Evolutionary conservation across 352 stramenopile genomes (phyloP).

Genomic region (Pythium biforme): DNA sequence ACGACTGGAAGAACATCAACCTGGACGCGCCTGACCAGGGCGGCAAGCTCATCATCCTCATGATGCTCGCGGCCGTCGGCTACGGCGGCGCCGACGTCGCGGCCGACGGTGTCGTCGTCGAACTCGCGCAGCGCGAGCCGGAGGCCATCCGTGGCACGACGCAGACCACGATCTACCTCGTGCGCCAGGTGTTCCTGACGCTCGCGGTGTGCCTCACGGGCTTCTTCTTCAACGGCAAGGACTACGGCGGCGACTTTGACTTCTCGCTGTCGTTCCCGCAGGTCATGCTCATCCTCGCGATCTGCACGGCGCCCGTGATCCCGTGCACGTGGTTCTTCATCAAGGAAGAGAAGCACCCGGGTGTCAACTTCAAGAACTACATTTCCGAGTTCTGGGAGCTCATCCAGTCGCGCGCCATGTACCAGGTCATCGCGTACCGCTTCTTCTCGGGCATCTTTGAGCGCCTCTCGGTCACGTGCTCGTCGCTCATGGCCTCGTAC

Average conservation of each 20-base stretch:
- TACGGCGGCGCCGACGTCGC: slow-evolving; percentile 56
- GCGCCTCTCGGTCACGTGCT: neutral
- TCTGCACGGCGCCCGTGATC: slow-evolving; percentile 27
- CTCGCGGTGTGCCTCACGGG: slow-evolving; percentile 39
- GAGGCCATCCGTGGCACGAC: slow-evolving; percentile 32
- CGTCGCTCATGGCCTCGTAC: slow-evolving; percentile 3
- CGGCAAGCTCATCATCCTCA: slow-evolving; percentile 26
- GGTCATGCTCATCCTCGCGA: slow-evolving; percentile 39
- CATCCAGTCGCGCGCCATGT: slow-evolving; percentile 7
- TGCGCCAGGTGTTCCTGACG: slow-evolving; percentile 46
- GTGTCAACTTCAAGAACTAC: slow-evolving; percentile 16
- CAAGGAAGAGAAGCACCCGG: slow-evolving; percentile 15
- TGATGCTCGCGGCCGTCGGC: slow-evolving; percentile 42
- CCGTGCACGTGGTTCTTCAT: slow-evolving; percentile 53
- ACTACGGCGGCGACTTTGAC: slow-evolving; percentile 31
- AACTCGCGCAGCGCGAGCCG: slow-evolving; percentile 54
- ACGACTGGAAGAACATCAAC: slow-evolving; percentile 1
- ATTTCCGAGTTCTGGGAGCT: slow-evolving; percentile 6
- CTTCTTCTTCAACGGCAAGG: slow-evolving; percentile 50
- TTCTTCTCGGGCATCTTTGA: slow-evolving; percentile 8
- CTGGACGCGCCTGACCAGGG: neutral
- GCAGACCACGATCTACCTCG: slow-evolving; percentile 39
- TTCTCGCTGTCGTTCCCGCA: slow-evolving; percentile 38
- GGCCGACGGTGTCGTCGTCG: slow-evolving; percentile 52
- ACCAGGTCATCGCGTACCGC: slow-evolving; percentile 6